Base-by-base conservation (phyloP, 2,329 filamentous ascomycete genomes). In the Neocucurbitaria cava region DNA sequence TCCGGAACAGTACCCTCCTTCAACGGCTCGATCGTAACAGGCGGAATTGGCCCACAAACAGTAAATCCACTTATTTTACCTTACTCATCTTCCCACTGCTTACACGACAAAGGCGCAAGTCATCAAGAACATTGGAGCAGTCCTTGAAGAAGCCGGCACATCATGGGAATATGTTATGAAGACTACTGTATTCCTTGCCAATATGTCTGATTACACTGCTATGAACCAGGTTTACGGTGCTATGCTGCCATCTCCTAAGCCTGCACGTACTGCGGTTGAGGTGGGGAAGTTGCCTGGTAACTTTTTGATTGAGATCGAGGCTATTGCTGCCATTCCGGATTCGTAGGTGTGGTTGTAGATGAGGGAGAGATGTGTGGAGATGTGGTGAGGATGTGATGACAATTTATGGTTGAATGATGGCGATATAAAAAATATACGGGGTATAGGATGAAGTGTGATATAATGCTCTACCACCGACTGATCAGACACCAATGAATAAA, bases 111-210 rank as follows among this genome's bases (percentile, higher is more conserved):
- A 72, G 68, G 69, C 70, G 1, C 70, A 72, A 64, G 69, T 73
- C 39, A 66, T 73, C 54, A 71, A 70, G 48, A 72, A 72, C 52
- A 72, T 73, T 20, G 69, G 56, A 1, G 63, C 54, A 0, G 60
- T 71, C 7, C 64, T 73, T 9, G 65, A 65, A 41, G 70, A 72
- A 46, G 70, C 69, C 7, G 70, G 70, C 3, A 72, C 70, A 9
- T 71, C 68, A 5, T 72, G 66, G 68, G 66, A 70, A 31, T 71
- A 72, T 20, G 69, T 72, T n/a, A 56, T 73, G 56, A 72, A 73
- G 46, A 71, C 65, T 5, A 73, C 69, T 2, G 68, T 73, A 2
- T 72, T 67, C 49, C 64, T 73, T 5, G 66, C 70, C 23, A 65
- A 68, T 36, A 72, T 73, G 68, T 61, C 57, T 35, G 70, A 73